phyloP scores from a whole-genome alignment of 2,329 filamentous ascomycete genomes.

The Chaetomium sp. region DNA sequence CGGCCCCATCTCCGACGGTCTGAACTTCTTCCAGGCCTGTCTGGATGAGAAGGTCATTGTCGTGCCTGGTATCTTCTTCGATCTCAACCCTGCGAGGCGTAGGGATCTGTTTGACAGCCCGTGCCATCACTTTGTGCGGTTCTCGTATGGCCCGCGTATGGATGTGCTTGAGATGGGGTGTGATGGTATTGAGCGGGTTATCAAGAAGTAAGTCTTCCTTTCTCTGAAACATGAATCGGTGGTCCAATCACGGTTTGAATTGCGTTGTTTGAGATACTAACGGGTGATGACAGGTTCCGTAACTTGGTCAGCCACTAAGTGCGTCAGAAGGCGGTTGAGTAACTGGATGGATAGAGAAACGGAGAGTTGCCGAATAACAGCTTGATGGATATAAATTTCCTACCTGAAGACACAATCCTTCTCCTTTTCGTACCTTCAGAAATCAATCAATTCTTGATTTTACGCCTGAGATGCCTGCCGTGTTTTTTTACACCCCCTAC shows the following conservation, averaged over 20 bases:
- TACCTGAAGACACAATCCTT: too few relatives aligned
- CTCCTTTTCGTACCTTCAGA: too few relatives aligned
- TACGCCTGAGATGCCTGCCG: too few relatives aligned
- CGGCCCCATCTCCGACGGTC: constrained; percentile 76
- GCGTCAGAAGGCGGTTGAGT: not conserved
- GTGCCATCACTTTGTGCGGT: constrained; percentile 84
- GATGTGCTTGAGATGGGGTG: constrained; percentile 70
- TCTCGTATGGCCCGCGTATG: constrained; percentile 80
- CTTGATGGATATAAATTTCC: too few relatives aligned
- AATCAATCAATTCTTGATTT: too few relatives aligned
- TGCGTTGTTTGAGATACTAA: not conserved
- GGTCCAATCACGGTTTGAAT: not conserved
- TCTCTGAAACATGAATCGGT: not conserved
- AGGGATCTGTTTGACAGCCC: constrained; percentile 90
- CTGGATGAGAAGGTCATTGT: constrained; percentile 93
- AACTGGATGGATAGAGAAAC: not conserved
- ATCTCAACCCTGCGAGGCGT: constrained; percentile 83
- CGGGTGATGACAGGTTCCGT: constrained; percentile 16
- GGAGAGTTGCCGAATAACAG: too few relatives aligned
- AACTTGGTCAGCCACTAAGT: constrained; percentile 16
- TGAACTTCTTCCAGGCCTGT: constrained; percentile 96
- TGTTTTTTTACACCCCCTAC: too few relatives aligned
- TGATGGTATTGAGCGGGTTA: constrained; percentile 76
- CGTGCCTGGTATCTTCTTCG: constrained; percentile 96
- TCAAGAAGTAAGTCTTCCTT: constrained; percentile 54